phyloP scores from a whole-genome alignment of 2,329 filamentous ascomycete genomes.

The Verticillium tricorpus region DNA sequence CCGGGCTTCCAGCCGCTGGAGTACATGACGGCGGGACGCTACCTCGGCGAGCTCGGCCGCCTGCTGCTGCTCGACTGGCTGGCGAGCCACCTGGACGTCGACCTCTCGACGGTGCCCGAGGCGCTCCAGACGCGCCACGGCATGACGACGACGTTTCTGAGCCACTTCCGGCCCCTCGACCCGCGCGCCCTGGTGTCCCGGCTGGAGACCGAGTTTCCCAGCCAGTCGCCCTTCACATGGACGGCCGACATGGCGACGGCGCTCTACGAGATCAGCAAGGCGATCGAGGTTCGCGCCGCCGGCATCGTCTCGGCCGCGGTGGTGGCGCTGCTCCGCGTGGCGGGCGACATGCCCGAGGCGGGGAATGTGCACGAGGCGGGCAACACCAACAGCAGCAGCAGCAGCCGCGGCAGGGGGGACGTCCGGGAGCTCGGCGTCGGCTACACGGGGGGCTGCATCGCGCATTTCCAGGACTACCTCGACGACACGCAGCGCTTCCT shows the following conservation, averaged over 20 bases:
- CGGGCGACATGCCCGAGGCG: slow-evolving; percentile 54
- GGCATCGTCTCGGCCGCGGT: slow-evolving; percentile 70
- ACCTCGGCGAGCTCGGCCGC: slow-evolving; percentile 71
- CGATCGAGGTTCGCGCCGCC: slow-evolving; percentile 68
- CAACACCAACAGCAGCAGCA: background rate
- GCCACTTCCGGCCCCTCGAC: slow-evolving; percentile 58
- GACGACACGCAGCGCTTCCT: slow-evolving; percentile 65
- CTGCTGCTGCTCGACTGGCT: slow-evolving; percentile 66
- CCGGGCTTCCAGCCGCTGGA: slow-evolving; percentile 80
- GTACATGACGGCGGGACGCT: slow-evolving; percentile 78
- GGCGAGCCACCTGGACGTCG: slow-evolving; percentile 34
- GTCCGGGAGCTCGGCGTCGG: slow-evolving; percentile 64
- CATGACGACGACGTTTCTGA: slow-evolving; percentile 68
- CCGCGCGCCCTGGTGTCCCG: slow-evolving; percentile 36
- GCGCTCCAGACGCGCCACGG: slow-evolving; percentile 55
- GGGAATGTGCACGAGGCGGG: slow-evolving; percentile 34
- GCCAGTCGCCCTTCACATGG: slow-evolving; percentile 51
- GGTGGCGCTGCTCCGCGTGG: slow-evolving; percentile 63
- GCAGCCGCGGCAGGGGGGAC: slow-evolving; percentile 4
- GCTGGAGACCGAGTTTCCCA: slow-evolving; percentile 50
- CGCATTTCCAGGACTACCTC: slow-evolving; percentile 72
- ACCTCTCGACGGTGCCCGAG: slow-evolving; percentile 44
- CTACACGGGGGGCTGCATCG: slow-evolving; percentile 76
- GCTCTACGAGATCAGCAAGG: slow-evolving; percentile 63
- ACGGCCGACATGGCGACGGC: slow-evolving; percentile 52